phyloP scores from a whole-genome alignment of 208 protist species.

The Trichomonas gallinae region DNA sequence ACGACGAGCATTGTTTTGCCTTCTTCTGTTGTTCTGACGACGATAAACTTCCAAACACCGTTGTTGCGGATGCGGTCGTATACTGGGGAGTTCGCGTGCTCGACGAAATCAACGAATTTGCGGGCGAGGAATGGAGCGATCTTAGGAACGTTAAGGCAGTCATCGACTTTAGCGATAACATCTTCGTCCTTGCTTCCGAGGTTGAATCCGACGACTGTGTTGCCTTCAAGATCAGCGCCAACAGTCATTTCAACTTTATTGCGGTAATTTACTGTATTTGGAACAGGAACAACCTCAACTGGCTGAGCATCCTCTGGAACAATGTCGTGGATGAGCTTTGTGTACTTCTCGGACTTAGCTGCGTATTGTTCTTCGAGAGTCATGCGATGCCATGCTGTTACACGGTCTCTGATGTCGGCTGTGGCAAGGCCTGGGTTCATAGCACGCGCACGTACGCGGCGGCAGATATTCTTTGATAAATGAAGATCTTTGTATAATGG shows the following conservation, averaged over 20 bases:
- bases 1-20: neutral
- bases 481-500: neutral
- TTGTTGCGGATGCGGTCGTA: neutral
- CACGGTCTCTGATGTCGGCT: neutral
- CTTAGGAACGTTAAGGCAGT: neutral
- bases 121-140: neutral
- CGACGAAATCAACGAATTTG: neutral
- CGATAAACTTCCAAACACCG: neutral
- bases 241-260: conserved; percentile 31
- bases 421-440: neutral
- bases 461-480: neutral
- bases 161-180: neutral
- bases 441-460: neutral
- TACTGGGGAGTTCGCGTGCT: neutral
- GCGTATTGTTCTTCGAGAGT: neutral
- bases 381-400: neutral
- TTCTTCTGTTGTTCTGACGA: neutral
- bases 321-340: neutral
- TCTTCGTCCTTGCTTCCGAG: conserved; percentile 13
- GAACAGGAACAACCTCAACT: neutral
- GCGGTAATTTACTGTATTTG: neutral
- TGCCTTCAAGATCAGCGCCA: neutral
- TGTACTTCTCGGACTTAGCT: neutral
- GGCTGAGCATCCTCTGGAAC: neutral
- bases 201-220: conserved; percentile 25